A percentile compares a stretch with the other conserved stretches of the same genome.
Conservation (phyloP, 2,329 filamentous ascomycete species). For the Periconia sp. region DNA sequence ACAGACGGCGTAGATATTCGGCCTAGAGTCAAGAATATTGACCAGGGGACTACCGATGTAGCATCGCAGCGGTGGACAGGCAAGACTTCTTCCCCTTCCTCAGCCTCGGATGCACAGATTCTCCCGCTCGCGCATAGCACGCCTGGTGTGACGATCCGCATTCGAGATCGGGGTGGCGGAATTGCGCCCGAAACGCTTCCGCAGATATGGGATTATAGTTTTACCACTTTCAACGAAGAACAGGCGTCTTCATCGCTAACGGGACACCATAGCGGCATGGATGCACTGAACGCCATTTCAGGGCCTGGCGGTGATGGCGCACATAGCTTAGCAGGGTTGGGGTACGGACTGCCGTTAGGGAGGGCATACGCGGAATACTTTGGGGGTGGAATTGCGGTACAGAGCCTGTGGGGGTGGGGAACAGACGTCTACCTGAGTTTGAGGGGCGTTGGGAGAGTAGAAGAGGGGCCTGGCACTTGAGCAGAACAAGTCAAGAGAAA, state of each 20-base stretch:
- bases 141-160: constrained; percentile 91
- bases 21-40: constrained; percentile 27
- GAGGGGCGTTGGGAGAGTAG: constrained; percentile 61
- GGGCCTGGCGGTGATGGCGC: constrained; percentile 73
- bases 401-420: constrained; percentile 94
- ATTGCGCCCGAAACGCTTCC: constrained; percentile 83
- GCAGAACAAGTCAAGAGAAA: not conserved
- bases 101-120: constrained; percentile 45
- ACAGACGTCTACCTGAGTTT: constrained; percentile 71
- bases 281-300: constrained; percentile 78
- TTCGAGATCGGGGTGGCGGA: constrained; percentile 92
- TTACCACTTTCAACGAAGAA: constrained; percentile 88
- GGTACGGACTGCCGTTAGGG: constrained; percentile 89
- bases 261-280: constrained; percentile 53
- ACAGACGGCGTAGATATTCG: constrained; percentile 13
- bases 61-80: constrained; percentile 39
- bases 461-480: constrained; percentile 21
- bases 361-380: constrained; percentile 98
- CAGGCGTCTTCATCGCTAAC: constrained; percentile 54
- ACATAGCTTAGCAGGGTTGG: constrained; percentile 83
- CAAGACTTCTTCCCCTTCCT: constrained; percentile 8
- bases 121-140: constrained; percentile 57
- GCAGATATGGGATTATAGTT: constrained; percentile 96
- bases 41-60: constrained; percentile 41
- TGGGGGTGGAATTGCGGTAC: constrained; percentile 91